Evolutionary conservation across 2,329 filamentous ascomycete species (phyloP), one percentile per base, ranked within the genome.

Genomic region (Phaeoacremonium minimum): DNA sequence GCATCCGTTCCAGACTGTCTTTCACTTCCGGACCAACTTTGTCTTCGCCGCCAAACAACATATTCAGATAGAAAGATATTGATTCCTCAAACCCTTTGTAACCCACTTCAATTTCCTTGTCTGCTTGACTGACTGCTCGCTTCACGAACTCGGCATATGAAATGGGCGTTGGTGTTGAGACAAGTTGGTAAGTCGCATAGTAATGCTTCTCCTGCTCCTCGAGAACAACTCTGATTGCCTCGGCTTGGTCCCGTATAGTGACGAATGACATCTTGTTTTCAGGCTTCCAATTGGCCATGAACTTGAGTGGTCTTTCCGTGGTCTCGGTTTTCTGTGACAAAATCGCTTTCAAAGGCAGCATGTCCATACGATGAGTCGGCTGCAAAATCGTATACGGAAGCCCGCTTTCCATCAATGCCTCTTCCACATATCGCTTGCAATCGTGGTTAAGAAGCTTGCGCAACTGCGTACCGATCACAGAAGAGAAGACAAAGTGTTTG

Each of bases 1-100:
- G 32, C 37, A 53, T 29, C 15, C 40, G 40, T 33, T 51, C 44
- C 5, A 38, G 35, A 8, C 33, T 38, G 26, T 53, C 48, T 14
- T 48, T 31, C 8, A 17, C 17, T 20, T 48, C 18, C 39, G 39
- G 14, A 28, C 41, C 26, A 35, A 43, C 6, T 15, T 38, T 26
- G 35, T 38, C 19, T 38, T 41, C 28, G 6, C 17, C 20, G 4
- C 16, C 37, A 8, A 31, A 40, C 11, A 36, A 17, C 15, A 15
- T 19, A 4, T 32, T 14, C 33, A 37, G 18, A 4, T 4, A 11
- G 15, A 16, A 18, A 6, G n/a, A 26, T 5, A 19, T 28, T 1
- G 30, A 18, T 4, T 32, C 33, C 13, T 32, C 33, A 6, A 36
- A 28, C 7, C 18, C 12, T 19, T 18, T 18, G 17, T 26, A 17